phyloP scores from a whole-genome alignment of 2,329 filamentous ascomycete genomes.

The Celoporthe dispersa region DNA sequence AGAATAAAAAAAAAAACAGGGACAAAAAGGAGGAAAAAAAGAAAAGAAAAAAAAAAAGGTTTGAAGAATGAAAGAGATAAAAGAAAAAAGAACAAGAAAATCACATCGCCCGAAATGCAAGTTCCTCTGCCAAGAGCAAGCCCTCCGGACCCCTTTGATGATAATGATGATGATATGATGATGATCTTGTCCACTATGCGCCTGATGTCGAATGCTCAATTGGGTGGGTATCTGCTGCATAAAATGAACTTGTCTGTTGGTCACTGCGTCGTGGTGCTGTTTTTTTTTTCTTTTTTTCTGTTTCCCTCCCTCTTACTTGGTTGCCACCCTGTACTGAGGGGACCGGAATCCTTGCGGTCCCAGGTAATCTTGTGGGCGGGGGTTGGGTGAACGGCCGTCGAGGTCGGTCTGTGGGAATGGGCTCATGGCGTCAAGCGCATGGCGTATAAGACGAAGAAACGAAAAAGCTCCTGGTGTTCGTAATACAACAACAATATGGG shows the following conservation, averaged over 20 bases:
- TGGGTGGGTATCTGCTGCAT: conserved; percentile 28
- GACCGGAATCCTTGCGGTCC: conserved; percentile 10
- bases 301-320: neutral
- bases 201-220: conserved; percentile 17
- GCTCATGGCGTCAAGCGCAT: conserved; percentile 25
- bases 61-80: conserved; percentile 8
- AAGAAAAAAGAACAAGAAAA: neutral
- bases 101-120: conserved; percentile 19
- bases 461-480: neutral
- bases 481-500: conserved; percentile 23
- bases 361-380: neutral
- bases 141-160: conserved; percentile 5
- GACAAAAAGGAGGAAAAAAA: conserved; percentile 4
- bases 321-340: neutral
- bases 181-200: conserved; percentile 18
- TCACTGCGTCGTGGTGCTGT: conserved; percentile 1
- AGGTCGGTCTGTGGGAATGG: conserved; percentile 2
- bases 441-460: conserved; percentile 6
- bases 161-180: conserved; percentile 2
- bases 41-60: neutral
- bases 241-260: conserved; percentile 23
- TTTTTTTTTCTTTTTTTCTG: neutral
- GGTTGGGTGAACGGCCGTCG: conserved; percentile 15
- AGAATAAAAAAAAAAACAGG: conserved; percentile 1
- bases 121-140: neutral